These are phyloP conservation scores for Botrytis squamosa DNA, from an alignment of 2,329 filamentous ascomycete species.

Conservation along the genomic window DNA sequence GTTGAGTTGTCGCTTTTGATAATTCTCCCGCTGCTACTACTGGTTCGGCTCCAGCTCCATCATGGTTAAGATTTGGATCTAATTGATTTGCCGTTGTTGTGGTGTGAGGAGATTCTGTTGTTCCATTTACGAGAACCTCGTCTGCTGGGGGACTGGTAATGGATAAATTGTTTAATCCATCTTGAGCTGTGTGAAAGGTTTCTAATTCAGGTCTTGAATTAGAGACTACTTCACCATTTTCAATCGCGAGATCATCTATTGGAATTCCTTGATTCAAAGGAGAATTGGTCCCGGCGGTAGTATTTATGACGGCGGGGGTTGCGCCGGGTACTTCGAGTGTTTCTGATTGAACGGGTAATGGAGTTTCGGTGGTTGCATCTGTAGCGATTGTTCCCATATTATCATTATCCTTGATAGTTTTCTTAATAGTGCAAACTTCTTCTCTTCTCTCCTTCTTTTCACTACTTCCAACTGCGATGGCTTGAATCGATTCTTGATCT, in stretches of 20 bases:
- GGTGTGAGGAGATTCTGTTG: background rate
- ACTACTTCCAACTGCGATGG: slow-evolving; percentile 52
- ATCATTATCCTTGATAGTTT: slow-evolving; percentile 3
- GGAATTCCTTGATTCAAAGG: background rate
- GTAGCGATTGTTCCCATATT: background rate
- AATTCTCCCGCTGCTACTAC: background rate
- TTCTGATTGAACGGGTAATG: slow-evolving; percentile 11
- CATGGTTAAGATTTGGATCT: background rate
- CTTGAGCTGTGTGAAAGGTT: slow-evolving; percentile 31
- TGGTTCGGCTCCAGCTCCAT: background rate
- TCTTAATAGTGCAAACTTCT: slow-evolving; percentile 34
- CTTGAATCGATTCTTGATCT: slow-evolving; percentile 46
- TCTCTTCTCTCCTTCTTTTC: slow-evolving; percentile 48
- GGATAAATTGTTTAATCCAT: slow-evolving; percentile 23
- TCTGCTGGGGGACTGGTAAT: slow-evolving; percentile 29
- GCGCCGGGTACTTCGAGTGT: slow-evolving; percentile 25
- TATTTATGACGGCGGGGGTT: slow-evolving; percentile 14
- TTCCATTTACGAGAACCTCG: slow-evolving; percentile 22
- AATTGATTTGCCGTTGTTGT: background rate
- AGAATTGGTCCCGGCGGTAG: slow-evolving; percentile 1
- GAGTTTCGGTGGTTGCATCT: background rate
- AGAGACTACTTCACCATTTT: slow-evolving; percentile 30
- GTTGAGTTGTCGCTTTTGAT: slow-evolving; percentile 12
- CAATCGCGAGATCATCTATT: slow-evolving; percentile 16
- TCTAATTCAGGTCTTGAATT: slow-evolving; percentile 30